These are phyloP conservation scores for Citeromyces nyonsensis DNA, from an alignment of 805 yeast species.

Conservation along the genomic window DNA sequence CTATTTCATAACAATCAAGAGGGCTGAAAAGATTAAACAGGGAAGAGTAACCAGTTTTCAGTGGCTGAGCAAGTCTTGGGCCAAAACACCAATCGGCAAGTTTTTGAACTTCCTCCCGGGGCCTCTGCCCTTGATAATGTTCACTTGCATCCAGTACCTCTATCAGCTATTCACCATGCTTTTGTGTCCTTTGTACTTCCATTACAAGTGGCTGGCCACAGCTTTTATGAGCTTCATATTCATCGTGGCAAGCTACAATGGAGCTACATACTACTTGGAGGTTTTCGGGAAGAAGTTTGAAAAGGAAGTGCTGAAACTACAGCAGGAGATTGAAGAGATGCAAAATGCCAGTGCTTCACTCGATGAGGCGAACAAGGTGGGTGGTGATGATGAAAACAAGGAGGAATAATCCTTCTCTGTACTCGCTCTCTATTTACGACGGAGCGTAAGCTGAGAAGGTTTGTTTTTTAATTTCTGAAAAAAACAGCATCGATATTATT, in stretches of 20 bases:
- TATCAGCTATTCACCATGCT: slow-evolving; percentile 83
- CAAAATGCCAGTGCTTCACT: slow-evolving; percentile 17
- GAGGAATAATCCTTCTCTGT: too few relatives aligned
- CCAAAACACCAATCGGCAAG: slow-evolving; percentile 48
- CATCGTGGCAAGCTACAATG: slow-evolving; percentile 71
- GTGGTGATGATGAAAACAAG: too few relatives aligned
- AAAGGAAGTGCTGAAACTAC: slow-evolving; percentile 63
- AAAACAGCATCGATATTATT: too few relatives aligned
- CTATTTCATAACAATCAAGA: slow-evolving; percentile 75
- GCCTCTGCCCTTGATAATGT: slow-evolving; percentile 76
- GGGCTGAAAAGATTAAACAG: slow-evolving; percentile 65
- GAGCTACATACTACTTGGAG: slow-evolving; percentile 90
- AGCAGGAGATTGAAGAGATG: slow-evolving; percentile 51
- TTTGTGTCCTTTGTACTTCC: slow-evolving; percentile 81
- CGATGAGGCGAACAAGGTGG: not conserved
- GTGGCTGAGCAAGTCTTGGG: slow-evolving; percentile 60
- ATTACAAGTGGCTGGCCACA: slow-evolving; percentile 49
- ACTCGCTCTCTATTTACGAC: too few relatives aligned
- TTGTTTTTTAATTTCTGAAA: too few relatives aligned
- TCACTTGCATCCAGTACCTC: slow-evolving; percentile 72
- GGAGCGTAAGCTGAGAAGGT: too few relatives aligned
- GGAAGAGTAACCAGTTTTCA: slow-evolving; percentile 85
- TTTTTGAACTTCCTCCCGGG: slow-evolving; percentile 75
- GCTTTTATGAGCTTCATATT: slow-evolving; percentile 61
- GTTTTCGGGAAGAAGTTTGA: slow-evolving; percentile 83